Conservation (phyloP, 208 protist species). For the Porcisia hertigi region DNA sequence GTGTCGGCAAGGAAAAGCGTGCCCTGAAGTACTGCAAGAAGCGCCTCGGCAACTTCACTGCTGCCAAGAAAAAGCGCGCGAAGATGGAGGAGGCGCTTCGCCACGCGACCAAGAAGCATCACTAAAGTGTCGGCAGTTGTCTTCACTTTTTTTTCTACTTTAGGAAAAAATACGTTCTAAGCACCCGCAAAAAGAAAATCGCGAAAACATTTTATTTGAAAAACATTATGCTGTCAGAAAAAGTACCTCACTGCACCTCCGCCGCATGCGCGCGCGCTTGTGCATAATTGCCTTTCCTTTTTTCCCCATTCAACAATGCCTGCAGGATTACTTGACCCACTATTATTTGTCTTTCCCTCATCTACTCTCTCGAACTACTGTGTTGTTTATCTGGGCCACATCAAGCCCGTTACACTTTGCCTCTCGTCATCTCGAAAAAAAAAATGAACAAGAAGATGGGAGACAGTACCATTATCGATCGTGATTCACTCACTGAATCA, state of each 20-base stretch:
- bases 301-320: background rate
- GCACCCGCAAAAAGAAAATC: conserved; percentile 1
- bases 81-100: conserved; percentile 93
- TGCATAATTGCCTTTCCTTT: background rate
- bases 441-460: conserved; percentile 21
- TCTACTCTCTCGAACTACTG: background rate
- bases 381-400: background rate
- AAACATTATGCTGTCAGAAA: background rate
- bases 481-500: conserved; percentile 74
- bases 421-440: conserved; percentile 10
- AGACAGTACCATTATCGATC: conserved; percentile 36
- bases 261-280: background rate
- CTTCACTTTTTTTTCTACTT: conserved; percentile 26
- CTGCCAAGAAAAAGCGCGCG: conserved; percentile 92
- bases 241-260: background rate
- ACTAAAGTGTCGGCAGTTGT: conserved; percentile 15
- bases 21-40: conserved; percentile 95
- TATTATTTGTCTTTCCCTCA: background rate
- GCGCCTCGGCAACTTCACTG: conserved; percentile 88
- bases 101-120: conserved; percentile 76
- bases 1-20: conserved; percentile 95
- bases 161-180: conserved; percentile 1
- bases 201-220: conserved; percentile 9
- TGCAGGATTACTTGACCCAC: background rate
- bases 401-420: conserved; percentile 6